phyloP scores from a whole-genome alignment of 176 grass and related monocot species.

The Eleusine coracana region DNA sequence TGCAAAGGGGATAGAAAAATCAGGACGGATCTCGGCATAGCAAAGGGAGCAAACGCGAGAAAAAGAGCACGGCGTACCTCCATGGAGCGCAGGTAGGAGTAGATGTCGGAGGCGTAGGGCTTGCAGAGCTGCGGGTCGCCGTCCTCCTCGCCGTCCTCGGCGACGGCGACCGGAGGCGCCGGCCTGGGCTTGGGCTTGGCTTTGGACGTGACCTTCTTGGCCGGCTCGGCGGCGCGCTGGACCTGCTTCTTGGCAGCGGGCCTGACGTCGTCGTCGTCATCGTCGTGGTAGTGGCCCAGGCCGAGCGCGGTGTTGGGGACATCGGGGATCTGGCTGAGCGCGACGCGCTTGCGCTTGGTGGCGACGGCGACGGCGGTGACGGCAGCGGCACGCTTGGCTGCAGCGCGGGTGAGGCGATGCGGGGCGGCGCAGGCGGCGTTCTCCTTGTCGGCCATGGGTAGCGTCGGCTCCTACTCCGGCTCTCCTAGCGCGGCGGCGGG shows the following conservation, averaged over 20 bases:
- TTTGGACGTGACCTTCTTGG: not conserved
- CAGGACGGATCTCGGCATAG: not conserved
- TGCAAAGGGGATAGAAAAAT: not conserved
- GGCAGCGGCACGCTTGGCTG: constrained; percentile 34
- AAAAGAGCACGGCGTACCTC: constrained; percentile 42
- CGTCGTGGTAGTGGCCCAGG: not conserved
- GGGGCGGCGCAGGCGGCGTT: constrained; percentile 32
- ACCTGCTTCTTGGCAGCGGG: constrained; percentile 23
- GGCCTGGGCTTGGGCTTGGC: not conserved
- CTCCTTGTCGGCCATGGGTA: constrained; percentile 53
- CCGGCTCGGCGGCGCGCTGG: not conserved
- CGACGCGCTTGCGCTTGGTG: constrained; percentile 71
- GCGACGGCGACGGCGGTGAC: constrained; percentile 21
- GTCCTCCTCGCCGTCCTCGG: constrained; percentile 6
- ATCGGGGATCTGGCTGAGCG: constrained; percentile 54
- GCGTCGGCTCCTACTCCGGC: constrained; percentile 39
- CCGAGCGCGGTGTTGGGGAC: constrained; percentile 36
- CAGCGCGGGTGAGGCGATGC: constrained; percentile 55
- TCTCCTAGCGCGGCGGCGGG: constrained; percentile 9
- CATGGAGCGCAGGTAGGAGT: constrained; percentile 79
- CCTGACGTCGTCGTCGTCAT: too few relatives aligned
- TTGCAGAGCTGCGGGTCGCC: constrained; percentile 52
- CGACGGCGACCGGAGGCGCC: not conserved
- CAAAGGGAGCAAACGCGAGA: not conserved
- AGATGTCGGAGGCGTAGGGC: constrained; percentile 70